Base-by-base conservation (phyloP, 2,329 filamentous ascomycete genomes). In the Fusarium compactum region DNA sequence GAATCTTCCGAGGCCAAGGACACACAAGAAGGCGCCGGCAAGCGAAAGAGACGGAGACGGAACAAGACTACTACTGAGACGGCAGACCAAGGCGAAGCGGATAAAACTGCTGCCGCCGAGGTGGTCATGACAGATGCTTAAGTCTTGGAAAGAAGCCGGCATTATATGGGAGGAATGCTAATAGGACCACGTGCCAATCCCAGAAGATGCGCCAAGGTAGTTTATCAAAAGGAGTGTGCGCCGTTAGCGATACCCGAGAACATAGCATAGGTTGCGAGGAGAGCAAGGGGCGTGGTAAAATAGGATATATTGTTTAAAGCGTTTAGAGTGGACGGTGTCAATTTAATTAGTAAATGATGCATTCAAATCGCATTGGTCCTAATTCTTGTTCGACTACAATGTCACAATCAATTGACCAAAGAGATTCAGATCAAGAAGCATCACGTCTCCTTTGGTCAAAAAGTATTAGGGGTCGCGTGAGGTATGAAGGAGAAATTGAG, bases 1-100 rank as follows among this genome's bases (percentile, higher is more conserved):
- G 80, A 80, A 71, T 74, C 76, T 47, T 81, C 47, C 8, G 69
- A 72, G 40, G 62, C 71, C 25, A 65, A 67, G 12, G 73, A 76
- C 9, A 58, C 64, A 40, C 69, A 70, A 57, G 76, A 77, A 43
- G 75, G 59, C 22, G 63, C 70, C 46, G 73, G 71, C 55, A 79
- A 78, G 71, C 70, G 78, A 50, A 78, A 78, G 70, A 74, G 78
- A 55, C 74, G 75, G 63, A 76, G 71, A 69, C 81, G 73, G 72
- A 70, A 61, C 53, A 79, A 80, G 71, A 20, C 72, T 15, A 44
- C 55, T 22, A 58, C 57, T 56, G 73, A 67, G 43, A 60, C 67
- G 16, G 58, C 58, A 8, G 62, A 47, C 3, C 48, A 71, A 29
- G 72, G 47, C 5, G 62, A 69, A 48, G 71, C 60, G 12, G 58